Percentiles rank a stretch among this genome's conserved stretches.
Evolutionary conservation across 495 filamentous ascomycete genomes (phyloP).

Genomic region (Amorphotheca resinae): DNA sequence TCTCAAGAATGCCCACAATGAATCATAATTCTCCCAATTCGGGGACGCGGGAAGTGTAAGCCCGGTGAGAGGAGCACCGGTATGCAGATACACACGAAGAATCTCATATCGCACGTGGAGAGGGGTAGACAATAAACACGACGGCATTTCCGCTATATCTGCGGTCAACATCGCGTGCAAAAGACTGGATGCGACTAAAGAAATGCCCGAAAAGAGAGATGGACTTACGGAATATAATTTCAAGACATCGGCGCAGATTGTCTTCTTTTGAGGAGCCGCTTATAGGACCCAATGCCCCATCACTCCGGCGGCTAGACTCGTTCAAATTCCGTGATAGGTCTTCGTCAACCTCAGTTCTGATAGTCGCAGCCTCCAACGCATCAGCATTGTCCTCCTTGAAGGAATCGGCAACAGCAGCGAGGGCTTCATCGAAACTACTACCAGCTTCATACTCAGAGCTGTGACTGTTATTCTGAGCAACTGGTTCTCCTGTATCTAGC

Average conservation of each 20-base stretch:
- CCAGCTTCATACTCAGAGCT: background rate
- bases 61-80: conserved; percentile 3
- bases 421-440: background rate
- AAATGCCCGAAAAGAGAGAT: background rate
- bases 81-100: conserved; percentile 12
- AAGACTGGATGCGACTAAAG: background rate
- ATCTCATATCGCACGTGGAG: conserved; percentile 12
- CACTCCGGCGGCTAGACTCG: too few relatives aligned
- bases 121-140: background rate
- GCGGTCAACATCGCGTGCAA: background rate
- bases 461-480: background rate
- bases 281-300: too few relatives aligned
- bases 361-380: background rate
- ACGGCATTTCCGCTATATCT: conserved; percentile 3
- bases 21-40: conserved; percentile 9
- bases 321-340: too few relatives aligned
- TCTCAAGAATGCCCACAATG: conserved; percentile 11
- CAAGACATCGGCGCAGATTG: background rate
- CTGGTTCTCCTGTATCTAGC: background rate
- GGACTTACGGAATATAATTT: conserved; percentile 15
- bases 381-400: background rate
- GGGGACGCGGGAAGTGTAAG: conserved; percentile 1
- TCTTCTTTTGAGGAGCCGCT: too few relatives aligned
- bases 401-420: background rate
- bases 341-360: conserved; percentile 1